phyloP scores from a whole-genome alignment of 2,329 filamentous ascomycete genomes.

The Gnomoniopsis smithogilvyi region DNA sequence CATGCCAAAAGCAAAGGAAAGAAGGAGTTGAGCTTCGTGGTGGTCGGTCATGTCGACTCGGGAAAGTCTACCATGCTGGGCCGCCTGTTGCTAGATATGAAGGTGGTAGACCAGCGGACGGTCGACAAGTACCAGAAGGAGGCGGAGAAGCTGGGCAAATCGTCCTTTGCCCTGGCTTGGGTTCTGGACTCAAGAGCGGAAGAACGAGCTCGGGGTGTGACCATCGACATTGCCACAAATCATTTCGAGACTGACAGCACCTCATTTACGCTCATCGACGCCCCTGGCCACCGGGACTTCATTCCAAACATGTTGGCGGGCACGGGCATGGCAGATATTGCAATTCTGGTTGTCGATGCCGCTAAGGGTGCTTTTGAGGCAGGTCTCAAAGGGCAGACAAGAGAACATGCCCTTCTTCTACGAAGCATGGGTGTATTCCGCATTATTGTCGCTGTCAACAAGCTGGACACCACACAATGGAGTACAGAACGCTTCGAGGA shows the following conservation, averaged over 20 bases:
- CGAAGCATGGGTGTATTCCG: constrained; percentile 87
- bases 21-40: constrained; percentile 83
- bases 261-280: constrained; percentile 90
- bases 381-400: constrained; percentile 88
- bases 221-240: constrained; percentile 94
- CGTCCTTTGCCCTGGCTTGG: constrained; percentile 95
- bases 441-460: constrained; percentile 90
- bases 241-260: constrained; percentile 88
- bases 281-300: constrained; percentile 91
- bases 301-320: constrained; percentile 99
- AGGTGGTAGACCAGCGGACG: constrained; percentile 82
- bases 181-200: constrained; percentile 90
- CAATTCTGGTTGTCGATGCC: constrained; percentile 89
- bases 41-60: constrained; percentile 96
- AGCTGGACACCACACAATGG: constrained; percentile 87
- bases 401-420: constrained; percentile 86
- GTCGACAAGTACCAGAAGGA: constrained; percentile 86
- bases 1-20: constrained; percentile 74
- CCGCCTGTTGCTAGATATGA: constrained; percentile 82
- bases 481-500: constrained; percentile 78
- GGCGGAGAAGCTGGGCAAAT: constrained; percentile 87
- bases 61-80: constrained; percentile 99
- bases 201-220: constrained; percentile 85
- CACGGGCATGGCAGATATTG: constrained; percentile 92
- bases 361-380: constrained; percentile 90